Conservation (phyloP, 177 flowering plant genomes). For the Tripterygium wilfordii region DNA sequence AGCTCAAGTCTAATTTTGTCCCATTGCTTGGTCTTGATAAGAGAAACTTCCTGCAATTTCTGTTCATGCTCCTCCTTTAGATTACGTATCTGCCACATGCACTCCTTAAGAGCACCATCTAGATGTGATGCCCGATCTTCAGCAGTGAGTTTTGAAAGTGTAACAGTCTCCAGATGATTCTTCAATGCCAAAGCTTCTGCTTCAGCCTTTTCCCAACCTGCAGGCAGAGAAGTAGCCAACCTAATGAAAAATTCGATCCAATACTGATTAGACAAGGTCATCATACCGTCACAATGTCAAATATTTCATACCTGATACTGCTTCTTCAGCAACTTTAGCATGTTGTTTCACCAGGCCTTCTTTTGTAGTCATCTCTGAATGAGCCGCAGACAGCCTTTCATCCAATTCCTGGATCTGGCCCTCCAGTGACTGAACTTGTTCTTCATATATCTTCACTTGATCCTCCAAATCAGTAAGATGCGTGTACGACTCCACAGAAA, state of each 20-base stretch:
- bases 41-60: constrained; percentile 62
- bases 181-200: constrained; percentile 82
- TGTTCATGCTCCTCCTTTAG: constrained; percentile 87
- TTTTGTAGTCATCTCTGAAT: constrained; percentile 53
- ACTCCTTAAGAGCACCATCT: constrained; percentile 96
- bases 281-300: neutral
- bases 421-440: constrained; percentile 38
- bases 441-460: constrained; percentile 45
- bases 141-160: constrained; percentile 74
- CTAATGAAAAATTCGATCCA: neutral
- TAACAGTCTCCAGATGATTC: constrained; percentile 79
- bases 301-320: constrained; percentile 52
- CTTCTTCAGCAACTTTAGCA: constrained; percentile 81
- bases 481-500: constrained; percentile 59
- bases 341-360: constrained; percentile 69
- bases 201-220: constrained; percentile 99
- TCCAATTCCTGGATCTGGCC: constrained; percentile 53
- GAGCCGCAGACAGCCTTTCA: constrained; percentile 52
- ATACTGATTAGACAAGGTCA: neutral
- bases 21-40: constrained; percentile 60
- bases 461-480: constrained; percentile 61
- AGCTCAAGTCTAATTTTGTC: constrained; percentile 67
- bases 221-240: neutral
- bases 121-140: constrained; percentile 91
- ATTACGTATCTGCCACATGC: constrained; percentile 87